phyloP scores from a whole-genome alignment of 2,329 filamentous ascomycete genomes.

The Aquanectria penicillioides region DNA sequence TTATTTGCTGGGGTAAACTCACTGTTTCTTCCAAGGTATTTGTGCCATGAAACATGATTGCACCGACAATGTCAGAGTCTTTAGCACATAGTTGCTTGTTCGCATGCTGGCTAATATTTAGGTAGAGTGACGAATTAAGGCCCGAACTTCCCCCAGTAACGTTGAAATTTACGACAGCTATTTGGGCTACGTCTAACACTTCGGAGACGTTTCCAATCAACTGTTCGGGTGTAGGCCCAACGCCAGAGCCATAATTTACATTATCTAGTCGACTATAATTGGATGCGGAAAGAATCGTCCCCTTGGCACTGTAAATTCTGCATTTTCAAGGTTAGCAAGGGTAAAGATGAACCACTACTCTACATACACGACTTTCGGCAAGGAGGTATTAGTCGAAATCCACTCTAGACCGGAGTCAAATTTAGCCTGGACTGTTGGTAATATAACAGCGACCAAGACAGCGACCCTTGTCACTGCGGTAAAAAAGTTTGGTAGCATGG shows the following conservation, averaged over 20 bases:
- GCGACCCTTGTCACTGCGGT: neutral
- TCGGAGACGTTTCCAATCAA: conserved; percentile 46
- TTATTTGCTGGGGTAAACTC: too few species aligned
- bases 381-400: conserved; percentile 37
- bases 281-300: conserved; percentile 48
- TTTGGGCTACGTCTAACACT: conserved; percentile 44
- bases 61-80: conserved; percentile 43
- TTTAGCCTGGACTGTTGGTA: conserved; percentile 8
- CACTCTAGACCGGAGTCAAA: conserved; percentile 32
- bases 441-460: conserved; percentile 1
- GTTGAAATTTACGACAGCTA: conserved; percentile 42
- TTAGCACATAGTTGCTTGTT: conserved; percentile 44
- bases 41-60: conserved; percentile 55
- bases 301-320: conserved; percentile 36
- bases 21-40: conserved; percentile 66
- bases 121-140: conserved; percentile 45
- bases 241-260: conserved; percentile 43
- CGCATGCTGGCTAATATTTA: conserved; percentile 46
- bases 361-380: conserved; percentile 43
- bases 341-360: neutral
- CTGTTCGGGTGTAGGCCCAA: conserved; percentile 37
- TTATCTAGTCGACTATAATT: conserved; percentile 48
- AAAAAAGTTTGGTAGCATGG: neutral
- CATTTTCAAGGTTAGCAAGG: conserved; percentile 8
- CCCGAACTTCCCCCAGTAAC: conserved; percentile 42